These are phyloP conservation scores for Fonsecaea nubica DNA, from an alignment of 2,329 filamentous ascomycete species.

Conservation along the genomic window DNA sequence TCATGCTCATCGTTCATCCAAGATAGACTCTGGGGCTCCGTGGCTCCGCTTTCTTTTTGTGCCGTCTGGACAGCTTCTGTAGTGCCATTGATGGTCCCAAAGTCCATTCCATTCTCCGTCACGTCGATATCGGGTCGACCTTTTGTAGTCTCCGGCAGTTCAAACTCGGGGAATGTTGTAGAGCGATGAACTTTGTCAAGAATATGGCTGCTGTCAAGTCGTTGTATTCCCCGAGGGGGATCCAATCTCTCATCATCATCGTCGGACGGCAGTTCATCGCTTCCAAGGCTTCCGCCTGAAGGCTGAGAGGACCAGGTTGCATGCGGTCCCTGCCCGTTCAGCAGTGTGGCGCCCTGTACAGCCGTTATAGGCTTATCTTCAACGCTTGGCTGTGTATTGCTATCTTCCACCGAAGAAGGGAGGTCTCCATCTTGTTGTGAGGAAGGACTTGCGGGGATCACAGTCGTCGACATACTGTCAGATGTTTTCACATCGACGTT, in stretches of 20 bases:
- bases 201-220: constrained; percentile 34
- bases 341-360: neutral
- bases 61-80: neutral
- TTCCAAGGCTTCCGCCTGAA: neutral
- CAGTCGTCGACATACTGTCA: constrained; percentile 13
- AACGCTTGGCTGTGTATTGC: neutral
- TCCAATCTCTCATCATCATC: constrained; percentile 37
- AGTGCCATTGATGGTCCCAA: constrained; percentile 1
- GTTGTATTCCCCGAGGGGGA: constrained; percentile 40
- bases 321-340: neutral
- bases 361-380: neutral
- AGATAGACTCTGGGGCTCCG: constrained; percentile 16
- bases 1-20: constrained; percentile 26
- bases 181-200: constrained; percentile 36
- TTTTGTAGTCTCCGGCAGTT: constrained; percentile 4
- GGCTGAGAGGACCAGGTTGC: constrained; percentile 15
- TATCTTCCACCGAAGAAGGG: neutral
- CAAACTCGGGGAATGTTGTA: constrained; percentile 37
- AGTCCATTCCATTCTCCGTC: constrained; percentile 5
- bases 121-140: neutral
- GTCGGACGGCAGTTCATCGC: constrained; percentile 35
- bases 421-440: constrained; percentile 1
- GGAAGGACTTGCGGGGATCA: constrained; percentile 23
- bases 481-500: constrained; percentile 7
- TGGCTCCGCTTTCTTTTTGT: constrained; percentile 10